Base-by-base conservation (phyloP, 1,139 yeast species). In the Sugiyamaella xylanicola region DNA sequence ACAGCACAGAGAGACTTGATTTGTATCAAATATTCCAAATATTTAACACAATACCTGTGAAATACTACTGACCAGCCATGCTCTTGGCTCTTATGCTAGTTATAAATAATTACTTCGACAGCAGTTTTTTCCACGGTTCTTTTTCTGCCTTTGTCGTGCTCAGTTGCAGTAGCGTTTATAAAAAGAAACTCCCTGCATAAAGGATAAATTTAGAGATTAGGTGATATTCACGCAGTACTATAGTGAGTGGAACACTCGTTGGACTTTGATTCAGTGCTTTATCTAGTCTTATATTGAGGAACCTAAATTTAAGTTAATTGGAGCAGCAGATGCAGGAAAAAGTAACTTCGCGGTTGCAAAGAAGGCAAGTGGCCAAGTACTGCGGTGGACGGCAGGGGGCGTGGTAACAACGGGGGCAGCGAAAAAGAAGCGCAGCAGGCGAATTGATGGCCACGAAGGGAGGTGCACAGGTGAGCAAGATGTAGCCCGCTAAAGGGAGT, bases 101-200 rank as follows among this genome's bases (percentile, higher is more conserved):
- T 32, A 32, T 32, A 32, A 32, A 32, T 32, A 32, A 32, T 32
- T 32, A 32, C 13, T 8, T 32, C 37, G 37, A 7, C 37, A 32
- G 37, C 37, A 32, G 37, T 32, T 32, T 32, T 32, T 32, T 32
- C 37, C 8, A 32, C 37, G 37, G 37, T 32, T 32, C 37, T 32
- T 32, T 32, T 32, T 32, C 37, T 11, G 37, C 15, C 37, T n/a
- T 32, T 32, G 37, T 32, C 37, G 37, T 32, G 37, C 15, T 32
- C 15, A 11, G 15, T 32, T 32, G 37, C 37, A 32, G 37, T 4
- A 11, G 8, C 13, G 15, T 32, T 4, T 32, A 32, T 15, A 32
- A 32, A 32, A 32, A 32, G 37, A 8, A 32, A 32, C 15, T 32
- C 4, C 15, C 5, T 32, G 37, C 37, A 32, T 4, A n/a, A 32